Conservation (phyloP, 768 basidiomycete species). For the Exidia glandulosa region DNA sequence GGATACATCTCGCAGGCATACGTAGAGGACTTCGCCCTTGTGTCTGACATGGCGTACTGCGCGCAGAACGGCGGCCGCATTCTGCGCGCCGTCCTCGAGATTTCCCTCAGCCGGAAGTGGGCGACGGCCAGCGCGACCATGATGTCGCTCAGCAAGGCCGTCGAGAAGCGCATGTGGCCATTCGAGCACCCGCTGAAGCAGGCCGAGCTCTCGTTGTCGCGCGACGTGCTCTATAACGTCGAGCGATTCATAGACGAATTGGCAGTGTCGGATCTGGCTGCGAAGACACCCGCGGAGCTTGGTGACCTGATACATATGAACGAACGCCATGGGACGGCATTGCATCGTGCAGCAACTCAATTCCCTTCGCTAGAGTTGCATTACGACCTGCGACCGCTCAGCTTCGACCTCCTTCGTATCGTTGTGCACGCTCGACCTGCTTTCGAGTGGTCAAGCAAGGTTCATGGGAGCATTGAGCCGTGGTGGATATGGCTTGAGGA, state of each 20-base stretch:
- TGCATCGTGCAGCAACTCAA: constrained; percentile 69
- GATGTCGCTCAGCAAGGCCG: constrained; percentile 85
- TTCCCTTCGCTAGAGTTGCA: constrained; percentile 66
- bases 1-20: constrained; percentile 69
- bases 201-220: constrained; percentile 47
- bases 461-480: constrained; percentile 69
- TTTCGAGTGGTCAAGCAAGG: constrained; percentile 71
- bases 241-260: constrained; percentile 75
- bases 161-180: constrained; percentile 90
- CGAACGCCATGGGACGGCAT: constrained; percentile 67
- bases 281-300: constrained; percentile 52
- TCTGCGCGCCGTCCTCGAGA: constrained; percentile 86
- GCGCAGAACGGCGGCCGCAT: constrained; percentile 95
- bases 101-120: constrained; percentile 88
- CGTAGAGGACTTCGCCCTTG: constrained; percentile 91
- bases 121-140: constrained; percentile 69
- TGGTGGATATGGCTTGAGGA: constrained; percentile 98
- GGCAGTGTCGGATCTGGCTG: constrained; percentile 59
- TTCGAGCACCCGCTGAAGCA: constrained; percentile 86
- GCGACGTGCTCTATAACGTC: constrained; percentile 68
- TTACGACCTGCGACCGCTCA: constrained; percentile 69
- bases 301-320: constrained; percentile 81
- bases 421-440: constrained; percentile 46
- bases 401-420: constrained; percentile 73
- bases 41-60: constrained; percentile 89